Evolutionary conservation across 2,329 filamentous ascomycete species (phyloP).

Genomic region (Diaporthe sp.): DNA sequence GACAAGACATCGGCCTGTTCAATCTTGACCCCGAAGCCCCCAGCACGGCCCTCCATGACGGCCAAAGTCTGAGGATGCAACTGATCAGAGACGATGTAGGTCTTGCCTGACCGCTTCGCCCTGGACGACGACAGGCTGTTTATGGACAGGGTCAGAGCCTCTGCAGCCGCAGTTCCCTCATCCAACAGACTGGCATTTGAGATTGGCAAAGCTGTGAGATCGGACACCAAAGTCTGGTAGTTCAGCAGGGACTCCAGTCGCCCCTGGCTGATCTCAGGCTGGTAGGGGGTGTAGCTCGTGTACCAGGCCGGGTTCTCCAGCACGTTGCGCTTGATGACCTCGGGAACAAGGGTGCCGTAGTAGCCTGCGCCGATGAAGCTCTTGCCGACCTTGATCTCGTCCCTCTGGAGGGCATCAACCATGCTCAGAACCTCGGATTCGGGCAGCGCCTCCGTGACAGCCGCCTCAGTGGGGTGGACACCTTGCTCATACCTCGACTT

Average conservation of each 20-base stretch:
- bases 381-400: conserved; percentile 59
- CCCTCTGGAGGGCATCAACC: conserved; percentile 50
- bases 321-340: conserved; percentile 93
- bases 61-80: conserved; percentile 89
- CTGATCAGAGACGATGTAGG: conserved; percentile 85
- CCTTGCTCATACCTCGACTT: conserved; percentile 56
- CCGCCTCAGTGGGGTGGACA: conserved; percentile 53
- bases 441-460: conserved; percentile 60
- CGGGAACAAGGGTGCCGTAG: conserved; percentile 86
- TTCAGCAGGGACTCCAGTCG: conserved; percentile 93
- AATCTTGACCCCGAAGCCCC: conserved; percentile 91
- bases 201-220: conserved; percentile 88
- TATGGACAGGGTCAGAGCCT: conserved; percentile 95
- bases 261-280: conserved; percentile 97
- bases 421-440: conserved; percentile 72
- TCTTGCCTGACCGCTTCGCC: conserved; percentile 82
- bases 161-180: conserved; percentile 91
- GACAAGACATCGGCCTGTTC: conserved; percentile 79
- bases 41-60: conserved; percentile 86
- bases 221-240: conserved; percentile 93
- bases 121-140: conserved; percentile 79
- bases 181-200: conserved; percentile 93
- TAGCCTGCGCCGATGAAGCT: conserved; percentile 92
- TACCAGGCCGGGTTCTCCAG: conserved; percentile 97
- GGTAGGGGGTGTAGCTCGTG: conserved; percentile 97